Evolutionary conservation across 495 filamentous ascomycete genomes (phyloP).

Genomic region (Physcia stellaris): DNA sequence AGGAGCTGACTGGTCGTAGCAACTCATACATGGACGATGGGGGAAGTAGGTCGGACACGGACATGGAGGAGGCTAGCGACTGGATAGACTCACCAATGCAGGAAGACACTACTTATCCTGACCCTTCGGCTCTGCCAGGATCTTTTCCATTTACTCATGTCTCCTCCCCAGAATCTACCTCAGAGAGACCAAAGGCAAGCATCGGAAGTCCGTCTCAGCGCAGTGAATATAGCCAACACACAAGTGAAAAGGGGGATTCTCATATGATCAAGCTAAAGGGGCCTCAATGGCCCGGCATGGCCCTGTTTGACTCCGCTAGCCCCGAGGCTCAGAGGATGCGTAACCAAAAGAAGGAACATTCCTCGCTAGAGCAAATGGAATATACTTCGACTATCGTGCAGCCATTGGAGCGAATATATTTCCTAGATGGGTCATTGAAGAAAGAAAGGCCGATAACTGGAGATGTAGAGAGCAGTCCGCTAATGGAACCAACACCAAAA

Average conservation of each 20-base stretch:
- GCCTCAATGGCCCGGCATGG: slow-evolving; percentile 70
- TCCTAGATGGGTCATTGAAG: slow-evolving; percentile 36
- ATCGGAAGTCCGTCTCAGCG: too few species aligned
- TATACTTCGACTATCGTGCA: slow-evolving; percentile 51
- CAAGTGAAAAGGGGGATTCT: too few species aligned
- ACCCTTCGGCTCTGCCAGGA: slow-evolving; percentile 5
- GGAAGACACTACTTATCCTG: slow-evolving; percentile 8
- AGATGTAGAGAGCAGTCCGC: slow-evolving; percentile 35
- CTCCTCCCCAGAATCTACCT: too few species aligned
- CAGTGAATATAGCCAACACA: too few species aligned
- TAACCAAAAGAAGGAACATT: slow-evolving; percentile 74
- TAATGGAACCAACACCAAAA: slow-evolving; percentile 33
- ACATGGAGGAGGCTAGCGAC: too few species aligned
- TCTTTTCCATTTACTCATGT: too few species aligned
- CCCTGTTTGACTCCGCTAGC: slow-evolving; percentile 73
- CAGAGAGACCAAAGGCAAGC: background rate
- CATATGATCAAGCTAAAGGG: too few species aligned
- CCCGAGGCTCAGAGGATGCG: slow-evolving; percentile 62
- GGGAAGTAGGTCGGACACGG: too few species aligned
- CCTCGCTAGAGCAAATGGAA: slow-evolving; percentile 56
- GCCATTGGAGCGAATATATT: slow-evolving; percentile 56
- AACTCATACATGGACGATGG: too few species aligned
- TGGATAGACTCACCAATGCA: too few species aligned
- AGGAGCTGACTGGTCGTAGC: background rate
- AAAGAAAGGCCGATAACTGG: slow-evolving; percentile 44